These are phyloP conservation scores for Aurinia saxatilis DNA, from an alignment of 345 rosid species.

Conservation along the genomic window DNA sequence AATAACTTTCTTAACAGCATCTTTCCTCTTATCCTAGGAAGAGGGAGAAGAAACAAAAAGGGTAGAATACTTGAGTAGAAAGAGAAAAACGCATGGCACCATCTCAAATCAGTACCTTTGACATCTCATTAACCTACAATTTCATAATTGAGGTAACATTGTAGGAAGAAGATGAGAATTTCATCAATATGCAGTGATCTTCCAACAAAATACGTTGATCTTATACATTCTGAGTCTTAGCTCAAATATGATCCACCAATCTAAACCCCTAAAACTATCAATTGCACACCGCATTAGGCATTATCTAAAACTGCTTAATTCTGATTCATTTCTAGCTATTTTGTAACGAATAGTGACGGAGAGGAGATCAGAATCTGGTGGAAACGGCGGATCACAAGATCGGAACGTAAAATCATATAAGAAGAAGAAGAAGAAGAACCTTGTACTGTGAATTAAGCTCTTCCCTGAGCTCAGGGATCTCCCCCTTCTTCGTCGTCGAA, in stretches of 20 bases:
- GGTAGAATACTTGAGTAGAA: neutral
- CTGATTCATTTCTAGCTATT: neutral
- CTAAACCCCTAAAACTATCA: neutral
- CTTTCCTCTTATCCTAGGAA: slow-evolving; percentile 85
- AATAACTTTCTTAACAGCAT: slow-evolving; percentile 96
- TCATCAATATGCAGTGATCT: neutral
- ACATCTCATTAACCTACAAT: neutral
- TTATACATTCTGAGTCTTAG: neutral
- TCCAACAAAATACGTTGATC: neutral
- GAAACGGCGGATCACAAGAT: slow-evolving; percentile 18
- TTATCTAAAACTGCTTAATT: neutral
- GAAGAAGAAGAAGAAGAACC: slow-evolving; percentile 31
- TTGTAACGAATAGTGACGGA: slow-evolving; percentile 1
- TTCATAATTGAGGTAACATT: neutral
- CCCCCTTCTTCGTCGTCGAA: slow-evolving; percentile 96
- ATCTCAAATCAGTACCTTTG: neutral
- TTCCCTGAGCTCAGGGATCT: slow-evolving; percentile 94
- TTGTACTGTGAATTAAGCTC: slow-evolving; percentile 96
- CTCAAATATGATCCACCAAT: neutral
- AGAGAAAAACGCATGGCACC: slow-evolving; percentile 3
- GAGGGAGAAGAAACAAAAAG: neutral
- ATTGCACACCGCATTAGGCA: neutral
- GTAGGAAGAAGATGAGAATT: neutral
- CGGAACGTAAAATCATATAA: neutral
- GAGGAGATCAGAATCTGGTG: neutral